Evolutionary conservation across 257 asterid species (phyloP), one percentile per base, ranked within the genome.

Genomic region (Solanum chaucha): DNA sequence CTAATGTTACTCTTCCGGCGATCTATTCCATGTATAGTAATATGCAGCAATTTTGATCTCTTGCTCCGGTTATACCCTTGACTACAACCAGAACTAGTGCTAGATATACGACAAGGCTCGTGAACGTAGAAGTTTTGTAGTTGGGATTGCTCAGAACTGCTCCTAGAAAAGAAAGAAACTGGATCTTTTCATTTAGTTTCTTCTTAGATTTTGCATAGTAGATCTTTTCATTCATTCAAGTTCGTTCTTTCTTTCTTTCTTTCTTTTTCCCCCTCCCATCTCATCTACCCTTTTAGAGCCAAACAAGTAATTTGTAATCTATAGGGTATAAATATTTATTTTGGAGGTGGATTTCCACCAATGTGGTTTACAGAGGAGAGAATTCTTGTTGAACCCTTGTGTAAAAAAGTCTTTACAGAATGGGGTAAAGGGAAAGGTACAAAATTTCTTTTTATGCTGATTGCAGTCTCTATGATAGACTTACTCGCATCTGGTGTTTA

Each of bases 81-180:
- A 80, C 85, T 28, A 28, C 85, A 30, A 24, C 68, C 85, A 46
- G 59, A 81, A 48, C 85, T 81, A 28, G 85, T 28, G 68, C 82
- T 86, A 59, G 48, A 71, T 19, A 46, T 70, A 65, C 19, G 70
- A 30, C 78, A 4, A 14, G 55, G 87, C 32, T 41, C 34, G 46
- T 51, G 84, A 86, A 51, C 10, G 84, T 86, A 86, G 65, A 72
- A 72, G 67, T 86, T 86, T 72, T 48, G 87, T 86, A 86, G 87
- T 51, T 28, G 28, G 84, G 44, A 28, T 81, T 81, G 40, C 44
- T 48, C 68, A 48, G 44, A 78, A 24, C 26, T 80, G 65, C 65
- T 80, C 36, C 64, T 77, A 41, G 64, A 77, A 28, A 46, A 46
- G 26, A 71, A 85, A 61, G 46, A 20, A 34, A 32, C 59, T 32